Conservation (phyloP, 2,329 filamentous ascomycete species). For the Paraphaeosphaeria sporulosa region DNA sequence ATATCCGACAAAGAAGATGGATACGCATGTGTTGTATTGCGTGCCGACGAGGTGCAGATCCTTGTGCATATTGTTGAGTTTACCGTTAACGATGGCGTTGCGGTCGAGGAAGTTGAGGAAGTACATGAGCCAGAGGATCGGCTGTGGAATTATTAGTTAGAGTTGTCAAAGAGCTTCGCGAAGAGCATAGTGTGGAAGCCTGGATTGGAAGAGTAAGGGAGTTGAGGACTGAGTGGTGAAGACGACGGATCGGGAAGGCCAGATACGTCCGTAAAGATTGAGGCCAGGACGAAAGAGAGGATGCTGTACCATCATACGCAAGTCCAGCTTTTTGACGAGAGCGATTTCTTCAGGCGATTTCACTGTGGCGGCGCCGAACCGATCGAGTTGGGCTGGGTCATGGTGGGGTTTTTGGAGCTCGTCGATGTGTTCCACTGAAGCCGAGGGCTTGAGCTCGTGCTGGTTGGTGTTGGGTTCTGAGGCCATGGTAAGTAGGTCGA, state of each 20-base stretch:
- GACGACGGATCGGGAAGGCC: too few relatives aligned
- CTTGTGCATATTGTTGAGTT: constrained; percentile 66
- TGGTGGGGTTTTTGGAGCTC: constrained; percentile 20
- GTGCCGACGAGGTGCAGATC: constrained; percentile 62
- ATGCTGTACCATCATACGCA: constrained; percentile 26
- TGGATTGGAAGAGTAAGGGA: too few relatives aligned
- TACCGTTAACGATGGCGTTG: constrained; percentile 70
- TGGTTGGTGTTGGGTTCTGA: not conserved
- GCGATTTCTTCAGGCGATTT: constrained; percentile 32
- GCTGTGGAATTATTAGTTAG: not conserved
- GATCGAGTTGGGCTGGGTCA: constrained; percentile 27
- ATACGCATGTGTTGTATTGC: constrained; percentile 68
- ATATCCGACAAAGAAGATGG: constrained; percentile 63
- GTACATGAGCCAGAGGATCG: constrained; percentile 30
- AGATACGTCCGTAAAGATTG: too few relatives aligned
- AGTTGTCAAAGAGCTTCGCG: too few relatives aligned
- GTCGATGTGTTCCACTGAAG: constrained; percentile 21
- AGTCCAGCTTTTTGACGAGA: constrained; percentile 36
- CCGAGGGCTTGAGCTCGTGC: not conserved
- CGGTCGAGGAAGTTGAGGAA: constrained; percentile 59
- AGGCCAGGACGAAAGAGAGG: too few relatives aligned
- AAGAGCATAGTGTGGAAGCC: too few relatives aligned
- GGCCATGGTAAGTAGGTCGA: not conserved
- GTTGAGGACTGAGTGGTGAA: too few relatives aligned
- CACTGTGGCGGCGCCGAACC: constrained; percentile 31